These are phyloP conservation scores for Emergomyces pasteurianus DNA, from an alignment of 2,329 filamentous ascomycete genomes.

Conservation along the genomic window DNA sequence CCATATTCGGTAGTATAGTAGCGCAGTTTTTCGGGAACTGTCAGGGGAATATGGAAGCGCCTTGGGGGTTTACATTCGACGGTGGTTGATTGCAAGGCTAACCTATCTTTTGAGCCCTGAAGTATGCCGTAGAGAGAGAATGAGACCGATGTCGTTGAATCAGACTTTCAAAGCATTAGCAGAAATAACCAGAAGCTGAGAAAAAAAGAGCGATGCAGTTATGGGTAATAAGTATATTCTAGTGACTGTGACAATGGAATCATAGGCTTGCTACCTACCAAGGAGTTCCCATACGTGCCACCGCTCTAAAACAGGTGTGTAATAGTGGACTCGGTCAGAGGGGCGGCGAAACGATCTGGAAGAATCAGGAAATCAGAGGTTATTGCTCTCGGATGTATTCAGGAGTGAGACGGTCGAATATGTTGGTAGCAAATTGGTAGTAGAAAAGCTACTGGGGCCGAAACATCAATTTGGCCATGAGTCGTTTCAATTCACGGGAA, in stretches of 20 bases:
- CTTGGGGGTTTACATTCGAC: not conserved
- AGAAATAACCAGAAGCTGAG: not conserved
- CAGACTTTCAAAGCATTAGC: not conserved
- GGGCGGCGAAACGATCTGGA: not conserved
- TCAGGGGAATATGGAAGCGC: not conserved
- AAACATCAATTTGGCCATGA: not conserved
- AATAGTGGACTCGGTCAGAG: not conserved
- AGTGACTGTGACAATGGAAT: not conserved
- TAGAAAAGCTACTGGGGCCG: not conserved
- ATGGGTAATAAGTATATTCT: not conserved
- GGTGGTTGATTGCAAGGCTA: not conserved
- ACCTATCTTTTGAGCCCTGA: not conserved
- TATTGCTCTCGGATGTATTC: not conserved
- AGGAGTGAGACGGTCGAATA: not conserved
- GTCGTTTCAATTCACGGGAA: not conserved
- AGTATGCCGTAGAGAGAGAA: not conserved
- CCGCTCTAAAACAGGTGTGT: not conserved
- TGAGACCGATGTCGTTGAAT: not conserved
- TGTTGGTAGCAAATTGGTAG: not conserved
- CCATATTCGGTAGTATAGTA: not conserved
- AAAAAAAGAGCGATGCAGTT: not conserved
- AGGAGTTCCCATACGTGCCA: not conserved
- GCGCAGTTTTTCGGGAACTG: not conserved
- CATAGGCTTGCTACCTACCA: not conserved
- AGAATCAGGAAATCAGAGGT: not conserved